These are phyloP conservation scores for Aureobasidium sp. DNA, from an alignment of 2,329 filamentous ascomycete species.

Conservation along the genomic window DNA sequence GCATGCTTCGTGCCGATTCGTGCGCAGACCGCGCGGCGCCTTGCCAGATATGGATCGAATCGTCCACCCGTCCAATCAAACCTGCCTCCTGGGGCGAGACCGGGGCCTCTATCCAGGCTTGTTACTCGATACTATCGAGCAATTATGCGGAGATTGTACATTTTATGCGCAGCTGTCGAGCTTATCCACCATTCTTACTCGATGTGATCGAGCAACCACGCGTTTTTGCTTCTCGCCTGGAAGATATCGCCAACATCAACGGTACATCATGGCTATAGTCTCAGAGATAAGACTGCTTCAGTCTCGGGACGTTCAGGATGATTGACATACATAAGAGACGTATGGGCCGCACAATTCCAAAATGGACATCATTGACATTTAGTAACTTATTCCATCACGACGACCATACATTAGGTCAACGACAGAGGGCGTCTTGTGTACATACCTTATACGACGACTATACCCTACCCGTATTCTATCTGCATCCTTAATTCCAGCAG, in stretches of 20 bases:
- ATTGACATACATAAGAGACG: conserved; percentile 4
- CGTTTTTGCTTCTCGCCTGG: conserved; percentile 5
- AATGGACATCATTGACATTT: neutral
- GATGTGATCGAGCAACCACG: conserved; percentile 9
- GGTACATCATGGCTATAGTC: neutral
- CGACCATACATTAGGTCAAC: neutral
- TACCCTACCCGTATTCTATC: neutral
- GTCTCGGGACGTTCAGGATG: conserved; percentile 2
- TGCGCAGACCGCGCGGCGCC: neutral
- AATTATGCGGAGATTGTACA: neutral
- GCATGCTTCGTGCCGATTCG: neutral
- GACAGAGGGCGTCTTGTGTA: conserved; percentile 14
- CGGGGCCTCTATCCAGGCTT: conserved; percentile 1
- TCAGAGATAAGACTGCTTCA: neutral
- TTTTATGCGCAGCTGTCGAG: neutral
- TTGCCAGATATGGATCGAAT: neutral
- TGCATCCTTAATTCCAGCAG: neutral
- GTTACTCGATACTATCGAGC: conserved; percentile 11
- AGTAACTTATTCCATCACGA: neutral
- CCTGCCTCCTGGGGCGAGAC: neutral
- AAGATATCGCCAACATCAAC: conserved; percentile 5
- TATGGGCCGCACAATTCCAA: neutral
- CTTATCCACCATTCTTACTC: conserved; percentile 6
- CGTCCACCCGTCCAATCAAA: neutral
- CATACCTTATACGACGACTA: neutral